Evolutionary conservation across 2,329 filamentous ascomycete genomes (phyloP), one percentile per base, ranked within the genome.

Genomic region (Escovopsis sp.): DNA sequence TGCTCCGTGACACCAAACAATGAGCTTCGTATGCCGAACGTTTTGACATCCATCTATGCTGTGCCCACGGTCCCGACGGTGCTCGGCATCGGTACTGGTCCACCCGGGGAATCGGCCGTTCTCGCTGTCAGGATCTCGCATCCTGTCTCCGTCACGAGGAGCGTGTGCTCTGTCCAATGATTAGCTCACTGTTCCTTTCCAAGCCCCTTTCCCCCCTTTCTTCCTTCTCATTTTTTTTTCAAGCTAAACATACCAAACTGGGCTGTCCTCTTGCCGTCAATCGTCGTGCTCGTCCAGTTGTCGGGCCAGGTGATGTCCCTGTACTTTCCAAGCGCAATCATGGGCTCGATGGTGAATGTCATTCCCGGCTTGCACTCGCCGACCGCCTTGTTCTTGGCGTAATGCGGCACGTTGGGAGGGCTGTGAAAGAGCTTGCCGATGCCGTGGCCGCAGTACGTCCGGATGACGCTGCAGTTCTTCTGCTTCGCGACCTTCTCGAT

Each of bases 261-360:
- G 9, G 91, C 91, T 12, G 88, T 94, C 58, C 77, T 71, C 62
- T 82, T 84, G 40, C 91, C 91, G 59, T 98, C 91, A 44, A 80
- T 75, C 0, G 91, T 98, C 5, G 85, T 85, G 62, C 87, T 94
- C 1, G 91, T 98, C 91, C 91, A 98, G 67, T 96, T 86, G 60
- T 98, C 91, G 0, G 91, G 91, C 91, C 91, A 98, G 0, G 87
- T 96, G 60, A 91, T 82, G 58, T 98, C 91, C 48, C 78, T 78
- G 63, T 94, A 85, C 47, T 85, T 88, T 45, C 91, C 91, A 43
- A 95, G 63, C 35, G 86, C 87, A 59, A 98, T 88, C 91, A 98
- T 98, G 12, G 91, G 91, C 66, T 98, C 91, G 47, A 98, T 98
- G 1, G 91, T 98, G 56, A 98, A 98, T 49, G 87, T 94, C 87